Evolutionary conservation across 1,284 basidiomycete species (phyloP).

Genomic region (Exsudoporus floridanus): DNA sequence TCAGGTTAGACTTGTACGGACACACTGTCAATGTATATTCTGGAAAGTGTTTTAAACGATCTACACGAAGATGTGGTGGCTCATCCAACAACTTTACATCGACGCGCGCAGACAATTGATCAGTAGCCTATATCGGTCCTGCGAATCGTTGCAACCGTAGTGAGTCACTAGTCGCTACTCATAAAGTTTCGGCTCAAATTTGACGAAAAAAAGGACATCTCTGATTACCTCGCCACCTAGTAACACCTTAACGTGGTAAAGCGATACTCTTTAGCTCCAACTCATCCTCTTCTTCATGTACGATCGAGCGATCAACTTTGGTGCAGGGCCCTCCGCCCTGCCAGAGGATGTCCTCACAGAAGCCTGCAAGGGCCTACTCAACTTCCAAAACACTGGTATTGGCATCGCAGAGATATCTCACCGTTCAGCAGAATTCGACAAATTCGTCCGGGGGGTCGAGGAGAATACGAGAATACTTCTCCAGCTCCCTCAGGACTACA

Average conservation of each 20-base stretch:
- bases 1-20: background rate
- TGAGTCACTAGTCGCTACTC: too few relatives aligned
- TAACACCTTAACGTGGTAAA: background rate
- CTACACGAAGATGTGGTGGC: background rate
- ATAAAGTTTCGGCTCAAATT: background rate
- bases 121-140: too few relatives aligned
- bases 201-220: background rate
- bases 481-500: slow-evolving; percentile 79
- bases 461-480: slow-evolving; percentile 72
- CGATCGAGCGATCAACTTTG: slow-evolving; percentile 77
- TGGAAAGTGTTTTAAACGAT: background rate
- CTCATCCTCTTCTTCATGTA: slow-evolving; percentile 18
- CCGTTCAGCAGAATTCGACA: slow-evolving; percentile 84
- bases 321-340: slow-evolving; percentile 87
- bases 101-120: background rate
- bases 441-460: slow-evolving; percentile 69
- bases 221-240: background rate
- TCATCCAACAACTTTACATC: background rate
- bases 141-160: background rate
- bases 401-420: slow-evolving; percentile 94
- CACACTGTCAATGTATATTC: background rate
- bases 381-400: slow-evolving; percentile 87
- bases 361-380: slow-evolving; percentile 76
- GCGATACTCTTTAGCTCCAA: background rate
- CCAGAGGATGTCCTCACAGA: slow-evolving; percentile 81